Conservation (phyloP, 2,329 filamentous ascomycete genomes). For the Fusarium irregulare region DNA sequence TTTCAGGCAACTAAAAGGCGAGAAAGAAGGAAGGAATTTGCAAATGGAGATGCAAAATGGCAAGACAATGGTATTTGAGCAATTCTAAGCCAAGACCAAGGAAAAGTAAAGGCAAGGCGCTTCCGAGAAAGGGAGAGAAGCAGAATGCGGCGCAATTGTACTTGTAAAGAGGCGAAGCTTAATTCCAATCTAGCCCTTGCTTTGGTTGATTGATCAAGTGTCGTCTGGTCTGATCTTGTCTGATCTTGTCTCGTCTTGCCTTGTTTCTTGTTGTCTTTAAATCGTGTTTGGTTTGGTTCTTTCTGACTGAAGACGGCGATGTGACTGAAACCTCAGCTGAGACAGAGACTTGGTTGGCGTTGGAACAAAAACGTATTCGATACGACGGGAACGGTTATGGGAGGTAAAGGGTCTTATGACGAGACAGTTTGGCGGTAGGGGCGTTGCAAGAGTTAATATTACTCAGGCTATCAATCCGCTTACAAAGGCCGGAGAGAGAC, state of each 20-base stretch:
- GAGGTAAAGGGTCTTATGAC: conserved; percentile 13
- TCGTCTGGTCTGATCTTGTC: not conserved
- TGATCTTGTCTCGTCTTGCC: not conserved
- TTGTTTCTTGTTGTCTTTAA: conserved; percentile 21
- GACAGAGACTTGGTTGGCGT: conserved; percentile 19
- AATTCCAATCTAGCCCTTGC: conserved; percentile 23
- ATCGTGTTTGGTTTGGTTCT: conserved; percentile 3
- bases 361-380: conserved; percentile 15
- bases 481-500: conserved; percentile 10
- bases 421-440: not conserved
- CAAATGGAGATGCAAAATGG: conserved; percentile 11
- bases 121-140: conserved; percentile 30
- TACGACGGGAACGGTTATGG: conserved; percentile 6
- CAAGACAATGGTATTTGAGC: conserved; percentile 20
- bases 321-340: conserved; percentile 37
- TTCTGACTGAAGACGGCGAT: conserved; percentile 31
- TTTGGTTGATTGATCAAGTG: conserved; percentile 6
- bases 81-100: conserved; percentile 20
- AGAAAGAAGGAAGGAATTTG: conserved; percentile 17
- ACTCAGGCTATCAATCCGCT: conserved; percentile 24
- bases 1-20: conserved; percentile 10
- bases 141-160: conserved; percentile 29
- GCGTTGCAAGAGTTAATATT: conserved; percentile 6
- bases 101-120: not conserved
- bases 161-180: conserved; percentile 29